Evolutionary conservation across 164 flowering plant genomes (phyloP), one percentile per base, ranked within the genome.

Genomic region (Liriodendron chinense): DNA sequence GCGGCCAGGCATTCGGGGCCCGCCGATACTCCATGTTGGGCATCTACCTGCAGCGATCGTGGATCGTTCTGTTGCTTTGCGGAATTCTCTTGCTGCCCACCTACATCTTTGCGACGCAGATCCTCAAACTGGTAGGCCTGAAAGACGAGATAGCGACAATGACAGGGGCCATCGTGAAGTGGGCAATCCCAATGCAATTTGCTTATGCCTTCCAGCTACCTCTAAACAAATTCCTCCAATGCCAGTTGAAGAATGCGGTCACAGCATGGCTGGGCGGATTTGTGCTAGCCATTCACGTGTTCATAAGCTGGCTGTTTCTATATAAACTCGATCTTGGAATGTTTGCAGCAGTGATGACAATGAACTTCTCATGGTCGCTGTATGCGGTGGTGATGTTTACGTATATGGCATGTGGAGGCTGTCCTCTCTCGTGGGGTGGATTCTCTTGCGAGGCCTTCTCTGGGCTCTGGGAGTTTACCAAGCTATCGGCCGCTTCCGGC

Each of bases 1-100:
- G 96, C 68, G 97, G 98, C 0, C 98, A 92, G 78, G 97, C 94
- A 0, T 94, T 73, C 56, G 98, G 98, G 1, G 98, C 98, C 1
- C 87, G 85, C 53, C 79, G 82, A 66, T 84, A 87, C 74, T 79
- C 80, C 71, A 85, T 89, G 96, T 65, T 94, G 73, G 98, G 98
- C 0, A 73, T 94, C 1, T 94, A 94, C 82, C 24, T 94, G 80
- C 98, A 94, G 75, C 80, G 98, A 7, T 94, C 98, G 10, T 94
- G 94, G 96, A 85, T 94, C 9, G 92, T 94, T 3, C 82, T 92
- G 14, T 82, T 88, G 73, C 1, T 77, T 0, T 83, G 83, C 71
- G 80, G 89, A 23, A 22, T 88, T 59, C 24, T 89, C 12, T 71
- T 91, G 3, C 20, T 88, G 20, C 97, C 97, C 0, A n/a, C 89